Evolutionary conservation across 352 stramenopile species (phyloP), one percentile per base, ranked within the genome.

Genomic region (Chrysophaeum taylorii): DNA sequence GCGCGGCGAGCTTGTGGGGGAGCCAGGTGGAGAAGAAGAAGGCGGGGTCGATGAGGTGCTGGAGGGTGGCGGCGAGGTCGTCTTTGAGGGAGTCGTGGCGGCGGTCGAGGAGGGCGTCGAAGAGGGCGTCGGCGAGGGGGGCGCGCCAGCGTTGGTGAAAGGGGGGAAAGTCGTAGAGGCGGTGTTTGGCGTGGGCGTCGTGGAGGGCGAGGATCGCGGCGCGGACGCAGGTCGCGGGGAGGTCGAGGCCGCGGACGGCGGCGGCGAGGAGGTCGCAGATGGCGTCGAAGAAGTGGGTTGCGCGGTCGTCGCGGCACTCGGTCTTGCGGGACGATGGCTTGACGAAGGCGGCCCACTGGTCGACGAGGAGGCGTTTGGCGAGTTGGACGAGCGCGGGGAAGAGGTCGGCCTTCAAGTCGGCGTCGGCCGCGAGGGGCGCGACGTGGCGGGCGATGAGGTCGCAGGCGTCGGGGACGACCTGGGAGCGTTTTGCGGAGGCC

Each of bases 271-370:
- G 57, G 57, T 66, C 33, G 14, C 14, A 37, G 12, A 66, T 23
- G 2, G 57, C 31, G 21, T 23, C 33, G 36, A 66, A 66, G 31
- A 35, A 25, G 33, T n/a, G 31, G 12, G 57, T 36, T 2, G 57
- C 1, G 14, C 4, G 9, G 9, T 43, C 48, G 48, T 60, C 48
- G 7, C 18, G 18, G 48, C 25, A 25, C 48, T 9, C 48, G 18
- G 48, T 27, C 12, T 27, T 18, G 9, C 45, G 23, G 45, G 33
- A 36, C 9, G 18, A 14, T 66, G 33, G 31, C 57, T n/a, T n/a
- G 2, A 45, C 57, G 35, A 66, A 66, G 12, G 57, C 57, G 33
- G 33, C 31, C 57, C 57, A 66, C 36, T 45, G 57, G 36, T 45
- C 5, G 5, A 42, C 27, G 1, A 66, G 31, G 1, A 66, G 36